A percentile compares a stretch with the other conserved stretches of the same genome.
Evolutionary conservation across 768 basidiomycete genomes (phyloP).

Genomic region (Auricularia heimuer): DNA sequence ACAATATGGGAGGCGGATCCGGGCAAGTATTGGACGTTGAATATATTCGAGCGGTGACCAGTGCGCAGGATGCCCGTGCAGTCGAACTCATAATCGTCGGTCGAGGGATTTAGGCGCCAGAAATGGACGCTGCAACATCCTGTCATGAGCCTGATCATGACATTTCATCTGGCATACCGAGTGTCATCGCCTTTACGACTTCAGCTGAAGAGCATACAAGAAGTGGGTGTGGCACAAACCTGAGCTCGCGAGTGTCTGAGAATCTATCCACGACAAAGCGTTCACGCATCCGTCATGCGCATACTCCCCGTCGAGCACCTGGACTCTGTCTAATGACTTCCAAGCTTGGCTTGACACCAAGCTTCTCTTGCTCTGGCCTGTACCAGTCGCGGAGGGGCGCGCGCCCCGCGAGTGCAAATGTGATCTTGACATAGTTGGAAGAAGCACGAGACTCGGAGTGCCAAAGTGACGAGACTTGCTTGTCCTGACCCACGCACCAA

Average conservation of each 20-base stretch:
- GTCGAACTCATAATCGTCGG: constrained; percentile 49
- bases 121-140: constrained; percentile 48
- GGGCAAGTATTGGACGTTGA: constrained; percentile 73
- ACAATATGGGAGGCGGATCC: constrained; percentile 54
- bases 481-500: too few relatives aligned
- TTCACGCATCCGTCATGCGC: constrained; percentile 21
- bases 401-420: background rate
- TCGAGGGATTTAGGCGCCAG: constrained; percentile 56
- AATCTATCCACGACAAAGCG: constrained; percentile 25
- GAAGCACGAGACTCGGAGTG: too few relatives aligned
- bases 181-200: background rate
- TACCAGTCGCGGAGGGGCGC: background rate
- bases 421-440: background rate
- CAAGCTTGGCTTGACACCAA: background rate
- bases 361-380: background rate
- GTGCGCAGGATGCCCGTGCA: constrained; percentile 64
- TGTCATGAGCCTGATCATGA: too few relatives aligned
- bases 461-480: too few relatives aligned
- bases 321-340: background rate
- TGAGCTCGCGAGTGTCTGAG: constrained; percentile 20
- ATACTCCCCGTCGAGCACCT: background rate
- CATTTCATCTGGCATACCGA: background rate
- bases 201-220: background rate
- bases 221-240: constrained; percentile 12
- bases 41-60: constrained; percentile 77